Base-by-base conservation (phyloP, 768 basidiomycete genomes). In the Suillus hirtellus region DNA sequence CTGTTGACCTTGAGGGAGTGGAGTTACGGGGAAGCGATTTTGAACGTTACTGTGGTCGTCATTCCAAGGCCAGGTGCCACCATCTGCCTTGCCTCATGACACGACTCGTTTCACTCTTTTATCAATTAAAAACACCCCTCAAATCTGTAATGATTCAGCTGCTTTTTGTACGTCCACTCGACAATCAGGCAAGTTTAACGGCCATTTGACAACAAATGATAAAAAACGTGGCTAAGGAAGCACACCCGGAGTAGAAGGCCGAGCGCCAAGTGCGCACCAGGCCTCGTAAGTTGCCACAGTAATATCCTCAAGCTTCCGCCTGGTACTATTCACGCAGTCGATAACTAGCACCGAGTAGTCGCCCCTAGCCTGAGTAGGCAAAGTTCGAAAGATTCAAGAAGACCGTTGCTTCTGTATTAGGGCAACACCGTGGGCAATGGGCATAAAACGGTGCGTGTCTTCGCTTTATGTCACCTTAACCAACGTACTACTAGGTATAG, bases 81-180 rank as follows among this genome's bases (percentile, higher is more conserved):
- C 31, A 19, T 11, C 31, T 31, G 31, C 50, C 10, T 11, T 34
- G 50, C 50, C 17, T 52, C 50, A 52, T 10, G 8, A 12, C 47
- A 31, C 27, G 8, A 12, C 31, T 6, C 31, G 31, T 53, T 53
- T 53, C 52, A 53, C 52, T n/a, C 11, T 35, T 35, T 53, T n/a
- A 35, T 53, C 19, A 53, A 53, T 53, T 35, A 53, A 53, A 53
- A 53, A 19, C 52, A n/a, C 11, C 31, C 50, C 31, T 31, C 15
- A 46, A 46, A 12, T 31, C 7, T 17, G 27, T 52, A 12, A 34
- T 35, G 19, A n/a, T 53, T n/a, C 34, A 53, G 34, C 31, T 52
- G 50, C 15, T n/a, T 53, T 53, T 53, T 53, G 52, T 53, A 53
- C 34, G 52, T 53, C 52, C 31, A 52, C 31, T 52, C 50, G 50